Evolutionary conservation across 2,329 filamentous ascomycete species (phyloP).

Genomic region (Fusarium globosum): DNA sequence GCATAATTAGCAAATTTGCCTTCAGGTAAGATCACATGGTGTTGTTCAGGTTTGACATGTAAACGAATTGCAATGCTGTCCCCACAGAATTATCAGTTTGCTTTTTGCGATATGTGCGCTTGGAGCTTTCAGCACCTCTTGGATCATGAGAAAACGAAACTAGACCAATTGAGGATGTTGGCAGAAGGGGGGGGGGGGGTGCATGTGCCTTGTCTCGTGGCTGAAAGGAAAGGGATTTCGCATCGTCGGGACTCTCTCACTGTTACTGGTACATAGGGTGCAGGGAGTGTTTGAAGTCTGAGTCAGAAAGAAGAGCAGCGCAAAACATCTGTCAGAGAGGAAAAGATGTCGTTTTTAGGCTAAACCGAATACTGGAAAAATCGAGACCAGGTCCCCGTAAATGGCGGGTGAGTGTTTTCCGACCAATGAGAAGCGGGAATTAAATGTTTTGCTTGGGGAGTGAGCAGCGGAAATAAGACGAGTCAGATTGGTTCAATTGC

Average conservation of each 20-base stretch:
- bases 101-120: conserved; percentile 33
- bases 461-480: conserved; percentile 22
- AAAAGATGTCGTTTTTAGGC: conserved; percentile 20
- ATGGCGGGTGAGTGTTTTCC: neutral
- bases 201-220: neutral
- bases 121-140: conserved; percentile 11
- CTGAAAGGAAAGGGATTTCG: conserved; percentile 10
- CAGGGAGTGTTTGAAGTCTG: conserved; percentile 20
- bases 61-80: neutral
- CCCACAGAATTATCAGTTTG: neutral
- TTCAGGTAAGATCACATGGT: conserved; percentile 24
- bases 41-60: neutral
- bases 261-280: neutral
- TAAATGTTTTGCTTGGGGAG: conserved; percentile 4
- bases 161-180: conserved; percentile 4
- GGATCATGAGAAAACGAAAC: conserved; percentile 29
- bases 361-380: conserved; percentile 34
- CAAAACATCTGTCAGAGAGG: conserved; percentile 1
- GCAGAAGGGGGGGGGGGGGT: neutral
- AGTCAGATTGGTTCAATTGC: conserved; percentile 35
- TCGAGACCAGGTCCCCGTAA: conserved; percentile 2
- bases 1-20: neutral
- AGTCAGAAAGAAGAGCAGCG: conserved; percentile 14
- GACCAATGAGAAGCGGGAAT: neutral
- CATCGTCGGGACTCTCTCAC: conserved; percentile 1